These are phyloP conservation scores for Paxillus ammoniavirescens DNA, from an alignment of 768 basidiomycete genomes.

Conservation along the genomic window DNA sequence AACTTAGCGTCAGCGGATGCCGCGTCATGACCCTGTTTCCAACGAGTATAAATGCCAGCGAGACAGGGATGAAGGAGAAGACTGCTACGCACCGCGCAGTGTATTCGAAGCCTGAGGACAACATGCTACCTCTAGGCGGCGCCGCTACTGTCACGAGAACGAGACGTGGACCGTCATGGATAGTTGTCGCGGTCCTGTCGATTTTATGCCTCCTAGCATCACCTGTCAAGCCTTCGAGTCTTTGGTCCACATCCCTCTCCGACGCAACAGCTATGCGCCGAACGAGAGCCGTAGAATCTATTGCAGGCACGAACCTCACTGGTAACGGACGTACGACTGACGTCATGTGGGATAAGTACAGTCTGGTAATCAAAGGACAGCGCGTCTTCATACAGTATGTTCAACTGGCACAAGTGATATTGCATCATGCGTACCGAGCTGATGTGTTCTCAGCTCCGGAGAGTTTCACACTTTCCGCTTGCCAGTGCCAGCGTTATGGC, in stretches of 20 bases:
- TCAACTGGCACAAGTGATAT: not conserved
- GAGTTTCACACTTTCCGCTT: slow-evolving; percentile 85
- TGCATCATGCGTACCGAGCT: not conserved
- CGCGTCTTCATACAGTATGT: slow-evolving; percentile 71
- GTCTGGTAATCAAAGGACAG: slow-evolving; percentile 65
- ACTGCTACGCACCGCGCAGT: not conserved
- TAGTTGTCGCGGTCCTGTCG: slow-evolving; percentile 14
- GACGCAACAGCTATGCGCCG: not conserved
- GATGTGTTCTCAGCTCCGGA: slow-evolving; percentile 54
- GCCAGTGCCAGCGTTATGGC: slow-evolving; percentile 78
- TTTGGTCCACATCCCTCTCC: slow-evolving; percentile 1
- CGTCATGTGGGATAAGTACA: slow-evolving; percentile 67
- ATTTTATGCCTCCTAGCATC: slow-evolving; percentile 16
- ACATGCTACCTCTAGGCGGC: slow-evolving; percentile 1
- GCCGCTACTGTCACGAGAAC: slow-evolving; percentile 1
- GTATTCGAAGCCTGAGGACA: not conserved
- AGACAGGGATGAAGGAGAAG: slow-evolving; percentile 1
- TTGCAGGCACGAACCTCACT: slow-evolving; percentile 6
- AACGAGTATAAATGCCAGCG: not conserved
- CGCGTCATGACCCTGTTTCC: not conserved
- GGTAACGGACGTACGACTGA: slow-evolving; percentile 37
- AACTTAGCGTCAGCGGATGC: not conserved
- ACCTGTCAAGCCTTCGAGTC: slow-evolving; percentile 2
- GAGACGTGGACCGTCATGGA: slow-evolving; percentile 9
- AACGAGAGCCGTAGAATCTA: not conserved